A percentile compares a stretch with the other conserved stretches of the same genome.
These are phyloP conservation scores for Globisporangium acanthophoron DNA, from an alignment of 352 stramenopile genomes.

Conservation along the genomic window DNA sequence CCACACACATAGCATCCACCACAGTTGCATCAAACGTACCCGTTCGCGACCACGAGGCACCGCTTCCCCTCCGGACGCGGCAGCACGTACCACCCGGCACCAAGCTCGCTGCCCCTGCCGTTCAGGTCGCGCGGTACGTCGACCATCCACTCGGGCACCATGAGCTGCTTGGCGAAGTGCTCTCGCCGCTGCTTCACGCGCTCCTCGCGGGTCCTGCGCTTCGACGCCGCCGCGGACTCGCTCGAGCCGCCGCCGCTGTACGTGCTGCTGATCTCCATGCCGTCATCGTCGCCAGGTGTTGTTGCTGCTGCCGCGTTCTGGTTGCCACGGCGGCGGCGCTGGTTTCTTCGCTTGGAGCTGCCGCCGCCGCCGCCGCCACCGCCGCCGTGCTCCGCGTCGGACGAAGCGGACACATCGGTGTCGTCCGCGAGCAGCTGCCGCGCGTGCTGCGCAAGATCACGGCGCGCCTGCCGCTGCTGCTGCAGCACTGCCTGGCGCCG, in stretches of 20 bases:
- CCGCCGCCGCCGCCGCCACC: too few relatives aligned
- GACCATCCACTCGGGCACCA: slow-evolving; percentile 89
- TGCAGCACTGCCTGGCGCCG: slow-evolving; percentile 53
- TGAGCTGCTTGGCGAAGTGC: slow-evolving; percentile 80
- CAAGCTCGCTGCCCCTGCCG: slow-evolving; percentile 54
- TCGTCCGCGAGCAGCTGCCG: slow-evolving; percentile 45
- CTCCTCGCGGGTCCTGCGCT: slow-evolving; percentile 70
- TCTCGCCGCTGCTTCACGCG: slow-evolving; percentile 63
- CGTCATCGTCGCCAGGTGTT: slow-evolving; percentile 6
- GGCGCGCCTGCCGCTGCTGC: slow-evolving; percentile 66
- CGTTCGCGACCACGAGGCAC: slow-evolving; percentile 84
- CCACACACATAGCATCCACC: not conserved
- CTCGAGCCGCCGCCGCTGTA: not conserved
- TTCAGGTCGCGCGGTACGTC: slow-evolving; percentile 83
- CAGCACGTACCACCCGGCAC: slow-evolving; percentile 88
- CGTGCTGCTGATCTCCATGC: slow-evolving; percentile 23
- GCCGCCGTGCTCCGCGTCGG: slow-evolving; percentile 16
- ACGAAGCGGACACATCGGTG: slow-evolving; percentile 16
- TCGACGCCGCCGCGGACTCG: slow-evolving; percentile 13
- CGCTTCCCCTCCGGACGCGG: slow-evolving; percentile 89
- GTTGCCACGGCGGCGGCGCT: not conserved
- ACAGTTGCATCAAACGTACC: slow-evolving; percentile 25
- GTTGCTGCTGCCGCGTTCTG: not conserved
- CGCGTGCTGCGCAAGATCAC: slow-evolving; percentile 77
- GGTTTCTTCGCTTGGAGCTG: slow-evolving; percentile 4